Percentiles rank a stretch among this genome's conserved stretches.
Evolutionary conservation across 2,329 filamentous ascomycete species (phyloP).

Genomic region (Epichloe hybrida): DNA sequence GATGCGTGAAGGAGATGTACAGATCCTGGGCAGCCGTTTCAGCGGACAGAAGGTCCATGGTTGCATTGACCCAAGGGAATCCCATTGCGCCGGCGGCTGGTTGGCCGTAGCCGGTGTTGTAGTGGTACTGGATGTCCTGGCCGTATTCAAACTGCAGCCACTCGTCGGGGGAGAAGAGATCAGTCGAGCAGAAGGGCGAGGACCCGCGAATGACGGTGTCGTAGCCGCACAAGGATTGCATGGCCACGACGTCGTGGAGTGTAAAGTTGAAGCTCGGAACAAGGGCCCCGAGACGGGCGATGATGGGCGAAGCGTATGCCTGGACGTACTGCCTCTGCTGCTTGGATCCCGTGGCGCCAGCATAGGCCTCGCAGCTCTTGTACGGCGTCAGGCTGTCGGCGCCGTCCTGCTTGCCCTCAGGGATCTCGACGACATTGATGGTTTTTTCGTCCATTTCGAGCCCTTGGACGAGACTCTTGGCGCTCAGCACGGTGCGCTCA

Average conservation of each 20-base stretch:
- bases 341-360: conserved; percentile 39
- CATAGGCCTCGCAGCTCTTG: conserved; percentile 50
- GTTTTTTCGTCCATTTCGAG: conserved; percentile 38
- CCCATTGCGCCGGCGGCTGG: conserved; percentile 43
- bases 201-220: conserved; percentile 49
- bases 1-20: conserved; percentile 56
- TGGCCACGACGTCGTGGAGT: conserved; percentile 45
- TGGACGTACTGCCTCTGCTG: conserved; percentile 37
- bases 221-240: conserved; percentile 54
- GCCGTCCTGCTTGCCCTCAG: conserved; percentile 42
- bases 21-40: conserved; percentile 36
- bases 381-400: conserved; percentile 51
- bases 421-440: conserved; percentile 41
- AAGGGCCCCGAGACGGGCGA: conserved; percentile 38
- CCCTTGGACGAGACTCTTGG: conserved; percentile 43
- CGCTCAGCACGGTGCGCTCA: conserved; percentile 45
- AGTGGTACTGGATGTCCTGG: conserved; percentile 50
- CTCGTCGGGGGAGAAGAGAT: conserved; percentile 45
- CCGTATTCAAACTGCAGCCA: conserved; percentile 56
- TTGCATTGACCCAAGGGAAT: conserved; percentile 54
- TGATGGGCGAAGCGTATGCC: conserved; percentile 46
- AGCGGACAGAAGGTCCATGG: conserved; percentile 34
- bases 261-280: conserved; percentile 51
- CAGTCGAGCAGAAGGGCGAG: conserved; percentile 46
- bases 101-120: conserved; percentile 53